phyloP scores from a whole-genome alignment of 106 monocot species.

The Narthecium ossifragum region DNA sequence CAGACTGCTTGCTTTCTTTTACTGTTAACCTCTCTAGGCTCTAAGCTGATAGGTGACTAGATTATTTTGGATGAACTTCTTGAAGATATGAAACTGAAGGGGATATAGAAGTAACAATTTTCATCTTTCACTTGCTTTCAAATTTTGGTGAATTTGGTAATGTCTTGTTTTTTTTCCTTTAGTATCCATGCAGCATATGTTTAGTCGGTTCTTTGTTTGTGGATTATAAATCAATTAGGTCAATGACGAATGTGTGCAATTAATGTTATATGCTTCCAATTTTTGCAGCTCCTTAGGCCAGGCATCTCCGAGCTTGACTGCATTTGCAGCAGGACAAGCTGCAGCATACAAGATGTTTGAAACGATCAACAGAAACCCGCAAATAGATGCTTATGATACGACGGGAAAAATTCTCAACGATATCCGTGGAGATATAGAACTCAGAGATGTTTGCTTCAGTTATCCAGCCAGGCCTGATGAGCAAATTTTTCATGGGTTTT shows the following conservation, averaged over 20 bases:
- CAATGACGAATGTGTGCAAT: not conserved
- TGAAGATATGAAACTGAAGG: no score
- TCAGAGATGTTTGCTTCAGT: conserved; percentile 49
- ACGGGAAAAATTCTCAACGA: conserved; percentile 33
- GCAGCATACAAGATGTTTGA: conserved; percentile 70
- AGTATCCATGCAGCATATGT: no score
- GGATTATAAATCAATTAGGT: no score
- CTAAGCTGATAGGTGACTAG: no score
- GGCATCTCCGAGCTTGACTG: conserved; percentile 40
- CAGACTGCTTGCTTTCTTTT: not conserved
- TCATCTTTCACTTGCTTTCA: no score
- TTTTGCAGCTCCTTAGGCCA: conserved; percentile 40
- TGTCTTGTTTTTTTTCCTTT: no score
- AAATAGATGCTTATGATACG: conserved; percentile 43
- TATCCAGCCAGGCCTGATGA: conserved; percentile 62
- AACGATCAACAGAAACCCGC: conserved; percentile 57
- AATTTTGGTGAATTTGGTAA: no score
- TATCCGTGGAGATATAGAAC: conserved; percentile 48
- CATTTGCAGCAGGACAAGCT: conserved; percentile 54
- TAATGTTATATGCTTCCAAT: not conserved
- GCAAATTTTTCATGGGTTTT: conserved; percentile 48
- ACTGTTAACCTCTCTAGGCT: no score
- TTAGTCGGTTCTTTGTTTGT: no score
- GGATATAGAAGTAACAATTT: no score
- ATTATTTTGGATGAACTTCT: no score